These are phyloP conservation scores for Dothideomycetes sp. DNA, from an alignment of 2,329 filamentous ascomycete genomes.

Conservation along the genomic window DNA sequence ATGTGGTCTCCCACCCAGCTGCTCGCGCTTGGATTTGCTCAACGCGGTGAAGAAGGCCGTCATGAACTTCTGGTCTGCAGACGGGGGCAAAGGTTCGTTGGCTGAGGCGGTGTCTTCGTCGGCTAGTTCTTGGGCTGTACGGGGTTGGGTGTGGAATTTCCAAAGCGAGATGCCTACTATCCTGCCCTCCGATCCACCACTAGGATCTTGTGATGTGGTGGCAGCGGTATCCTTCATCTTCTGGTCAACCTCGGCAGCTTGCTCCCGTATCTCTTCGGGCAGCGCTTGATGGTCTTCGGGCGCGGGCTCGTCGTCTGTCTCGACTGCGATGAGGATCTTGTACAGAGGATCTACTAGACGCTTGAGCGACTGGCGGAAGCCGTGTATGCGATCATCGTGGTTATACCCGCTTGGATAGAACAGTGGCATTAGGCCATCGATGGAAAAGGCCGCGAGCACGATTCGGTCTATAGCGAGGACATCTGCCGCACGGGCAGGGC, in stretches of 20 bases:
- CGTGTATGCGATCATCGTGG: constrained; percentile 9
- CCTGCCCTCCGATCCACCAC: no score
- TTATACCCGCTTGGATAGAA: constrained; percentile 19
- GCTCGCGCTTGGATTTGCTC: constrained; percentile 12
- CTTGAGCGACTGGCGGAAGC: constrained; percentile 7
- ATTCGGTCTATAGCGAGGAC: constrained; percentile 14
- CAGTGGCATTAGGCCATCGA: constrained; percentile 16
- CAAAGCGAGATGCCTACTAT: constrained; percentile 22
- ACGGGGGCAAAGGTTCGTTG: constrained; percentile 12
- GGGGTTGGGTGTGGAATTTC: constrained; percentile 18
- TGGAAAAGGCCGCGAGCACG: constrained; percentile 15
- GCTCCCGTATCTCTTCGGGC: neutral
- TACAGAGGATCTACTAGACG: constrained; percentile 12
- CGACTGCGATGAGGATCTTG: constrained; percentile 17
- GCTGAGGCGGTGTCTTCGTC: constrained; percentile 10
- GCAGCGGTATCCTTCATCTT: constrained; percentile 3
- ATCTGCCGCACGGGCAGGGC: constrained; percentile 16
- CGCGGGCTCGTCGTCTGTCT: constrained; percentile 13
- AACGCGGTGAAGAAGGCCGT: constrained; percentile 14
- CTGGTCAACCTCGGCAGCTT: constrained; percentile 7
- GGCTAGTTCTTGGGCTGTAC: no score
- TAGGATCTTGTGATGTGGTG: no score
- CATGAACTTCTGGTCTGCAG: constrained; percentile 11
- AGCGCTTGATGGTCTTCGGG: constrained; percentile 9
- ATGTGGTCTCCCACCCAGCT: constrained; percentile 17